Conservation (phyloP, 73 alveolate genomes). For the Paramecium sexaurelia region DNA sequence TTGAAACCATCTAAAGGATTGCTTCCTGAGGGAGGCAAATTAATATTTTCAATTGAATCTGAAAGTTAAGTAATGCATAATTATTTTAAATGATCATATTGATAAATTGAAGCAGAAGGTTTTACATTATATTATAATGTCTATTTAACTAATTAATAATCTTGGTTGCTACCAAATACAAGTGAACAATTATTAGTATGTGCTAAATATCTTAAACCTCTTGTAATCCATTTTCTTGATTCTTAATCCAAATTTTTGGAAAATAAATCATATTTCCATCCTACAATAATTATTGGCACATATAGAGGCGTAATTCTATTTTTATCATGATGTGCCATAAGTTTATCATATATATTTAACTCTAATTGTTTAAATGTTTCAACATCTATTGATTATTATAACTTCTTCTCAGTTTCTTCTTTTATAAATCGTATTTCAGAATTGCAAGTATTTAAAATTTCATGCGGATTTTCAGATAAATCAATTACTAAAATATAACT, state of each 20-base stretch:
- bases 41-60: constrained; percentile 29
- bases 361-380: neutral
- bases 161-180: constrained; percentile 1
- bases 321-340: constrained; percentile 23
- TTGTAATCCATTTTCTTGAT: constrained; percentile 74
- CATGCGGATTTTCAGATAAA: constrained; percentile 17
- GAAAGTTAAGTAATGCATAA: neutral
- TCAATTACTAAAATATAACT: neutral
- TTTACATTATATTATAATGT: neutral
- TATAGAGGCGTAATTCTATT: constrained; percentile 30
- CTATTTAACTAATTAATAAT: neutral
- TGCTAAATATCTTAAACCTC: constrained; percentile 75
- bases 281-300: constrained; percentile 72
- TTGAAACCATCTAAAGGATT: constrained; percentile 34
- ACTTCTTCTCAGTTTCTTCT: neutral
- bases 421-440: neutral
- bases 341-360: neutral
- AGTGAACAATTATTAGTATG: constrained; percentile 70
- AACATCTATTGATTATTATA: neutral
- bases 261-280: constrained; percentile 77
- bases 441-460: neutral
- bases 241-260: constrained; percentile 73
- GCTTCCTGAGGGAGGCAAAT: neutral
- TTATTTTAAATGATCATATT: constrained; percentile 19
- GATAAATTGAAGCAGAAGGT: neutral